Percentiles rank a stretch among this genome's conserved stretches.
Conservation (phyloP, 1,284 basidiomycete species). For the Pyrrhoderma noxium region DNA sequence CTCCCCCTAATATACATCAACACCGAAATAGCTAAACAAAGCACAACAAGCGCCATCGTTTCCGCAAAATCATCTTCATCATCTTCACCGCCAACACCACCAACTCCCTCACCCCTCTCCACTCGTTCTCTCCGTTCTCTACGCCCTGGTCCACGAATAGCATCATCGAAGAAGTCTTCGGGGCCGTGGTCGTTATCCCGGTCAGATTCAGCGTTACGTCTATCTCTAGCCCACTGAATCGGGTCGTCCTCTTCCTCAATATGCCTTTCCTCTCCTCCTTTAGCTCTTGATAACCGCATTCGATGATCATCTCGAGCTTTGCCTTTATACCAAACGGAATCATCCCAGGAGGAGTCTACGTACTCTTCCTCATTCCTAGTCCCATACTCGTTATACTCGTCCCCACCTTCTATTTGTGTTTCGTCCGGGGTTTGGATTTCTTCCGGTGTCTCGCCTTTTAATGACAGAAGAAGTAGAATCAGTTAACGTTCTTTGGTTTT, state of each 20-base stretch:
- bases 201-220: slow-evolving; percentile 62
- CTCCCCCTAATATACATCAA: slow-evolving; percentile 67
- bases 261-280: slow-evolving; percentile 26
- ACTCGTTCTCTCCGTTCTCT: slow-evolving; percentile 25
- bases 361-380: slow-evolving; percentile 25
- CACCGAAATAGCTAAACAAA: slow-evolving; percentile 59
- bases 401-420: not conserved
- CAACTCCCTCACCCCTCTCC: too few relatives aligned
- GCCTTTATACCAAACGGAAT: slow-evolving; percentile 68
- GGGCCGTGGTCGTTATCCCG: slow-evolving; percentile 67
- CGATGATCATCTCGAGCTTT: slow-evolving; percentile 71
- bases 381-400: slow-evolving; percentile 1
- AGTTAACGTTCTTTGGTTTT: too few relatives aligned
- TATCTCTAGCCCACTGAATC: slow-evolving; percentile 72
- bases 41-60: slow-evolving; percentile 59
- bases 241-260: slow-evolving; percentile 60
- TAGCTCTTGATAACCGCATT: slow-evolving; percentile 39
- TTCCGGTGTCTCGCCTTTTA: not conserved
- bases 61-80: slow-evolving; percentile 61
- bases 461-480: too few relatives aligned
- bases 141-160: slow-evolving; percentile 35
- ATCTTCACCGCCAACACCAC: slow-evolving; percentile 29
- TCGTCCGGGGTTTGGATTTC: not conserved
- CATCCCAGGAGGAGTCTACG: slow-evolving; percentile 41
- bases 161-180: slow-evolving; percentile 73